Evolutionary conservation across 139 green algal species (phyloP), one percentile per base, ranked within the genome.

Genomic region (Pleodorina starrii): DNA sequence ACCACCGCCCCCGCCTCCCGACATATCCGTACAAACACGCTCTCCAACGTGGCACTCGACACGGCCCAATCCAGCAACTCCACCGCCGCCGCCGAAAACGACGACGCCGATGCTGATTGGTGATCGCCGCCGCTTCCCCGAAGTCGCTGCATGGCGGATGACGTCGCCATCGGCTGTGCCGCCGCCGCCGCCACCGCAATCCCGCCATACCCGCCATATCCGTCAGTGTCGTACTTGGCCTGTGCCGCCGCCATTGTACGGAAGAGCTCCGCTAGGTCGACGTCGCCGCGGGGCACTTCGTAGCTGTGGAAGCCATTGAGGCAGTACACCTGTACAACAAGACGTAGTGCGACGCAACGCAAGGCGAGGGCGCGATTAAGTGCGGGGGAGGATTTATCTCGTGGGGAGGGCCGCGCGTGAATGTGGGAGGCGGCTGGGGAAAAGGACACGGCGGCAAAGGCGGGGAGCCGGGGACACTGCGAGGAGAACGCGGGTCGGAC

Each of bases 251-350:
- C 29, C 84, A 82, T 73, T 1, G 25, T 51, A 10, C 66, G 16
- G 46, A 88, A 88, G n/a, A 88, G 44, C 42, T 38, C 25, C 40
- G 43, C 66, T 44, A 88, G 83, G 1, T 23, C 19, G 1, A 80
- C 68, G 14, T 38, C 36, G 1, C 12, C 36, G 0, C 69, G 84
- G 5, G 84, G 84, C 35, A 89, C 48, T 38, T 89, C 84, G 36
- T 83, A 89, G 36, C 84, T 68, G 69, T 83, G 84, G 23, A 12
- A 60, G 50, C 84, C 84, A 25, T 82, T 73, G 23, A 89, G 84
- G 84, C 84, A 69, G 84, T 89, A 89, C 69, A 89, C 84, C 84
- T 89, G n/a, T n/a, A n/a, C n/a, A n/a, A n/a, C n/a, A n/a, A n/a
- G n/a, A n/a, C n/a, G n/a, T n/a, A n/a, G n/a, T n/a, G n/a, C n/a